phyloP scores from a whole-genome alignment of 257 asterid species.

The Perilla frutescens region DNA sequence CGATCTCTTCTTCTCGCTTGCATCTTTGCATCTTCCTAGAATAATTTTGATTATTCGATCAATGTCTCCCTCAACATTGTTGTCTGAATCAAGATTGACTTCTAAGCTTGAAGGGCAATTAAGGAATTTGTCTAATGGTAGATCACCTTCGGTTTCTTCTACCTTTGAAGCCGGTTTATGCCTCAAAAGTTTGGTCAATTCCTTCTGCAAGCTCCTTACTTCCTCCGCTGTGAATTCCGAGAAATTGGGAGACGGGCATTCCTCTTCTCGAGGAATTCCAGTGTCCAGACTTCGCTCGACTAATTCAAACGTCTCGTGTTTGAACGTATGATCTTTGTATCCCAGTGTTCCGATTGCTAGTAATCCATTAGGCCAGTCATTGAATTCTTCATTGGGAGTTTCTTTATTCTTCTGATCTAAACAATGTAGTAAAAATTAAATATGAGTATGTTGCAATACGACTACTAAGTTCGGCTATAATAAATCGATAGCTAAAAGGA shows the following conservation, averaged over 20 bases:
- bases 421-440: too few relatives aligned
- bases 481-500: too few relatives aligned
- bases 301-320: conserved; percentile 6
- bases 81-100: conserved; percentile 56
- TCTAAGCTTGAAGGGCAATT: conserved; percentile 90
- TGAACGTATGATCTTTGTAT: neutral
- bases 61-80: conserved; percentile 61
- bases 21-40: conserved; percentile 81
- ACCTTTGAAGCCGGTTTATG: conserved; percentile 48
- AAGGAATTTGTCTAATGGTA: conserved; percentile 80
- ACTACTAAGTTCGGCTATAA: neutral
- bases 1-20: conserved; percentile 53
- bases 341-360: neutral
- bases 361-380: neutral
- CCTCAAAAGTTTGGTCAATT: conserved; percentile 59
- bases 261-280: conserved; percentile 45
- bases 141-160: conserved; percentile 38
- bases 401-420: neutral
- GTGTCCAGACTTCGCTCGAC: conserved; percentile 25
- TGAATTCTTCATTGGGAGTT: too few relatives aligned
- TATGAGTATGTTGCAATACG: too few relatives aligned
- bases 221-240: conserved; percentile 81
- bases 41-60: conserved; percentile 78
- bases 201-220: conserved; percentile 68
- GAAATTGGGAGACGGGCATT: conserved; percentile 64